Evolutionary conservation across 2,329 filamentous ascomycete species (phyloP).

Genomic region (Plectosphaerella cucumerina): DNA sequence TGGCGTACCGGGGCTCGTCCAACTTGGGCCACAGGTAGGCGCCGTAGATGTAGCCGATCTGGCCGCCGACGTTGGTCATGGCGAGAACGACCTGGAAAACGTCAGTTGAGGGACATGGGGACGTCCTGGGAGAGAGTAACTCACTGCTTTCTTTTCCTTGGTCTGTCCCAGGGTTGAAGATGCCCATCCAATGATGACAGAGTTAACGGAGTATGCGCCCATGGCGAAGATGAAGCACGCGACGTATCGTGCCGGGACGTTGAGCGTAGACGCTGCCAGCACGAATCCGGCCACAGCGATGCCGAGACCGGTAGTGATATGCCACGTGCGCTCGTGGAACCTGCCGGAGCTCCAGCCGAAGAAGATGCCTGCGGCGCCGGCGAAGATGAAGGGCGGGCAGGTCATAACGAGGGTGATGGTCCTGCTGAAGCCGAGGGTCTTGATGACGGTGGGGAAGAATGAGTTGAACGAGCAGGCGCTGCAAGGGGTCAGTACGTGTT

Average conservation of each 20-base stretch:
- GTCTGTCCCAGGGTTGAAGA: slow-evolving; percentile 30
- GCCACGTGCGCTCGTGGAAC: slow-evolving; percentile 43
- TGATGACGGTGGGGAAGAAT: not conserved
- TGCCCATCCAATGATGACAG: slow-evolving; percentile 16
- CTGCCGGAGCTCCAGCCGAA: slow-evolving; percentile 19
- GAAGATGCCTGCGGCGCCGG: slow-evolving; percentile 30
- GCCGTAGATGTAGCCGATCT: too few relatives aligned
- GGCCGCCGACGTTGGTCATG: not conserved
- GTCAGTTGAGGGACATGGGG: slow-evolving; percentile 1
- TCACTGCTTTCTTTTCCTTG: slow-evolving; percentile 32
- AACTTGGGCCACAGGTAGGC: slow-evolving; percentile 32
- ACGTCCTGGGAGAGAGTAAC: slow-evolving; percentile 19
- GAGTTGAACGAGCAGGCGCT: slow-evolving; percentile 21
- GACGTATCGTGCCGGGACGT: slow-evolving; percentile 19
- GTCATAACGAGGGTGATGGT: slow-evolving; percentile 41
- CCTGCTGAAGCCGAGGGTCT: slow-evolving; percentile 30
- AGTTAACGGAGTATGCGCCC: slow-evolving; percentile 24
- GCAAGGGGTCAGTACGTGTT: too few relatives aligned
- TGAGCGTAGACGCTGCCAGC: slow-evolving; percentile 23
- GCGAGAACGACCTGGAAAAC: not conserved
- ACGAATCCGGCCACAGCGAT: slow-evolving; percentile 26
- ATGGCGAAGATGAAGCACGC: slow-evolving; percentile 24
- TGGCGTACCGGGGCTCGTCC: slow-evolving; percentile 31
- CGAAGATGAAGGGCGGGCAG: slow-evolving; percentile 36
- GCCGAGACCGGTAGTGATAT: slow-evolving; percentile 36